Conservation (phyloP, 176 grass and related monocot species). For the Avena atlantica region DNA sequence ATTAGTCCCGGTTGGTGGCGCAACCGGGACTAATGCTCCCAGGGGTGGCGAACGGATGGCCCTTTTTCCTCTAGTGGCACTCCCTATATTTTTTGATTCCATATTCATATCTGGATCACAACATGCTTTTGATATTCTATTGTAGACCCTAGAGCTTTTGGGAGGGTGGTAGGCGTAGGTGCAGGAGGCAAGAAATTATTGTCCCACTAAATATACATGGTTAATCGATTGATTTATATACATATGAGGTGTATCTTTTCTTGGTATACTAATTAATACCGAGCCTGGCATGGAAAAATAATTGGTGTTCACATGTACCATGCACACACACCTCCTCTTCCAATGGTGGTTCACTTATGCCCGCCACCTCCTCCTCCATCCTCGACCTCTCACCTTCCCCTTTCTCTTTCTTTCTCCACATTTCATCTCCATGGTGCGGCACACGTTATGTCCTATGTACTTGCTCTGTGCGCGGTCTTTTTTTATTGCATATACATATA, state of each 20-base stretch:
- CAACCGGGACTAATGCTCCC: too few species aligned
- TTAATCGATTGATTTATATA: not conserved
- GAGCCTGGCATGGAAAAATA: not conserved
- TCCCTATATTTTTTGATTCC: too few species aligned
- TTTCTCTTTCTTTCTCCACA: too few species aligned
- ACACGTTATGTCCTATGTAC: not conserved
- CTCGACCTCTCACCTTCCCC: not conserved
- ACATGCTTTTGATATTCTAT: too few species aligned
- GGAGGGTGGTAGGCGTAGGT: too few species aligned
- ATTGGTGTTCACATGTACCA: not conserved
- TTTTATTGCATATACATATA: not conserved
- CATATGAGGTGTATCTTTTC: not conserved
- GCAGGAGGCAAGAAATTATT: not conserved
- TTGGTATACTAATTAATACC: not conserved
- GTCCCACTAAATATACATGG: not conserved
- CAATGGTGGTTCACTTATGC: too few species aligned
- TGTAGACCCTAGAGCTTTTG: too few species aligned
- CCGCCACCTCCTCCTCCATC: not conserved
- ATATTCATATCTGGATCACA: too few species aligned
- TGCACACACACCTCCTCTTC: not conserved
- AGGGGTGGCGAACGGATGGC: too few species aligned
- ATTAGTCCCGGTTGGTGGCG: too few species aligned
- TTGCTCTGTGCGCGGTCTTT: not conserved
- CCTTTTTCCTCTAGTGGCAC: too few species aligned
- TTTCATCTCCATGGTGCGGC: too few species aligned